Percentiles rank a stretch among this genome's conserved stretches.
phyloP scores from a whole-genome alignment of 2,329 filamentous ascomycete genomes.

The Beauveria pseudobassiana region DNA sequence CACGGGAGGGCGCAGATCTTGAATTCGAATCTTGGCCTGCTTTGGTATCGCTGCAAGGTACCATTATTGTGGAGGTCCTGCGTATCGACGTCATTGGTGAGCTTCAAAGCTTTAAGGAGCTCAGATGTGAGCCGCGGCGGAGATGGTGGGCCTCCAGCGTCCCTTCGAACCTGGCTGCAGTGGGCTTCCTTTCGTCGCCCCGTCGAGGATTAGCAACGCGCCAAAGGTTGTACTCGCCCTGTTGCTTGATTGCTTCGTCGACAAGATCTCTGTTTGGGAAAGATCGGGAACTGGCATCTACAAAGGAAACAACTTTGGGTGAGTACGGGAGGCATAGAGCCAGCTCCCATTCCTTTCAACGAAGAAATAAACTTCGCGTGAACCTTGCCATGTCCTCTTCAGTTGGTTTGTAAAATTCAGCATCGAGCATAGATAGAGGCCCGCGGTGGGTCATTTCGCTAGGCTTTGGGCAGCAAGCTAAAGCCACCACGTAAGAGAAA shows the following conservation, averaged over 20 bases:
- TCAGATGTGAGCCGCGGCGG: background rate
- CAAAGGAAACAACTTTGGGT: too few species aligned
- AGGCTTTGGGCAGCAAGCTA: too few species aligned
- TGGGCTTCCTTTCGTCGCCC: background rate
- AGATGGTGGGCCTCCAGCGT: background rate
- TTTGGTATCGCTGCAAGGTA: background rate
- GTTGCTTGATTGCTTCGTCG: background rate
- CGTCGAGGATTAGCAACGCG: background rate
- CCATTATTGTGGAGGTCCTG: background rate
- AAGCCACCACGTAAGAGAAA: too few species aligned
- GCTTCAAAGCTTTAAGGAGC: background rate
- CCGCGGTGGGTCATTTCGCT: too few species aligned
- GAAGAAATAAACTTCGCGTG: too few species aligned
- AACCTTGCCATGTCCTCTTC: too few species aligned
- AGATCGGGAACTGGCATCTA: too few species aligned
- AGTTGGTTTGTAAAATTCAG: too few species aligned
- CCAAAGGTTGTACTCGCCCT: background rate
- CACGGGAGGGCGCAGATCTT: background rate
- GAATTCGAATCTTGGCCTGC: background rate
- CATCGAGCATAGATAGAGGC: too few species aligned
- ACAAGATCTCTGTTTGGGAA: too few species aligned
- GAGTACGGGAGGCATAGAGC: too few species aligned
- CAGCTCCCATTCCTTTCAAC: too few species aligned
- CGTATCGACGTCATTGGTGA: background rate
- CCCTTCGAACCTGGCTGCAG: background rate